These are phyloP conservation scores for Penicillium sp. DNA, from an alignment of 2,329 filamentous ascomycete species.

Conservation along the genomic window DNA sequence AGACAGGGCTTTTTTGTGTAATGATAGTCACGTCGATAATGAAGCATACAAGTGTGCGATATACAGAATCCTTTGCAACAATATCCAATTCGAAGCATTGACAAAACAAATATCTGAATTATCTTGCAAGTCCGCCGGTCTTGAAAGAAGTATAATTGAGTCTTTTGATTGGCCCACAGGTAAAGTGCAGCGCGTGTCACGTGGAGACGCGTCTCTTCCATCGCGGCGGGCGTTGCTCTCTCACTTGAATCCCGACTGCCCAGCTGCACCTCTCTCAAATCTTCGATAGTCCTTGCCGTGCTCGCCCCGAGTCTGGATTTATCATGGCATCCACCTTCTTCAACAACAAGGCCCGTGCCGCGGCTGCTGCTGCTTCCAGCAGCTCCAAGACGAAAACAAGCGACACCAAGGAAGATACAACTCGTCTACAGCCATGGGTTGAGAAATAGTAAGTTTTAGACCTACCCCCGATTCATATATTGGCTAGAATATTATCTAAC, in stretches of 20 bases:
- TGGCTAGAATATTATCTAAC: conserved; percentile 3
- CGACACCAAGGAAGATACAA: conserved; percentile 61
- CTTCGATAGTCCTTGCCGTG: not conserved
- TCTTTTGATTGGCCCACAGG: conserved; percentile 16
- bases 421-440: conserved; percentile 86
- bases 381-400: conserved; percentile 67
- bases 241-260: conserved; percentile 10
- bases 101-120: not conserved
- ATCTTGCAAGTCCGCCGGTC: too few relatives aligned
- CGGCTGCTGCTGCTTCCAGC: conserved; percentile 72
- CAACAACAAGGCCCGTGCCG: conserved; percentile 82
- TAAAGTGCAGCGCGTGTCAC: conserved; percentile 37
- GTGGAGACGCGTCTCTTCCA: conserved; percentile 37
- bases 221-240: conserved; percentile 19
- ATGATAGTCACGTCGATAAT: conserved; percentile 17
- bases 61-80: not conserved
- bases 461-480: not conserved
- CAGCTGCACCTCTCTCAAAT: conserved; percentile 9
- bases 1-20: conserved; percentile 20
- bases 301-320: not conserved
- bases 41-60: not conserved
- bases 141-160: conserved; percentile 11
- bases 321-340: conserved; percentile 81
- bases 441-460: conserved; percentile 79
- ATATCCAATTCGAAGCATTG: not conserved